These are phyloP conservation scores for Hura crepitans DNA, from an alignment of 441 rosid species.

Conservation along the genomic window DNA sequence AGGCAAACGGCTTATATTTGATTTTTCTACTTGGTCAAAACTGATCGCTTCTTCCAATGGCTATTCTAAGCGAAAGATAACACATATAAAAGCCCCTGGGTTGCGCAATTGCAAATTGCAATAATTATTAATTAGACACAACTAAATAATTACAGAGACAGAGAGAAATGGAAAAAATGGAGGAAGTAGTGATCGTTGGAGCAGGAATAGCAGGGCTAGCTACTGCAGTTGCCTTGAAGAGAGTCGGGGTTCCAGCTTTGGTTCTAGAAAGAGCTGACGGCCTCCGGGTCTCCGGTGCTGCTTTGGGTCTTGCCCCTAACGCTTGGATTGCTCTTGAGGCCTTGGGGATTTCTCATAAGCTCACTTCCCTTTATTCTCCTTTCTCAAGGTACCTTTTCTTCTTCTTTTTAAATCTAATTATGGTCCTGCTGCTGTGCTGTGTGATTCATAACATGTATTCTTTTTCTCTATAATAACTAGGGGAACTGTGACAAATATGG, in stretches of 20 bases:
- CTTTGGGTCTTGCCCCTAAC: constrained; percentile 31
- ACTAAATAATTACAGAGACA: neutral
- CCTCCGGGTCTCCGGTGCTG: constrained; percentile 34
- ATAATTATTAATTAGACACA: too few relatives aligned
- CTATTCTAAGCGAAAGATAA: too few relatives aligned
- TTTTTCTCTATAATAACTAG: constrained; percentile 2
- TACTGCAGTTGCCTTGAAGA: constrained; percentile 34
- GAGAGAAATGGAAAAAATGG: constrained; percentile 12
- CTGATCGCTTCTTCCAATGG: too few relatives aligned
- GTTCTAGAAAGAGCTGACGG: constrained; percentile 32
- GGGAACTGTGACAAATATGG: constrained; percentile 23
- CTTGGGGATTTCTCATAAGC: constrained; percentile 42
- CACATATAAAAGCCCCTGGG: too few relatives aligned
- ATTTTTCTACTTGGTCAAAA: too few relatives aligned
- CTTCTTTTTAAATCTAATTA: too few relatives aligned
- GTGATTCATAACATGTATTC: too few relatives aligned
- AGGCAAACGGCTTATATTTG: too few relatives aligned
- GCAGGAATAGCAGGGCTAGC: constrained; percentile 46
- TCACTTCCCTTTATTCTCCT: constrained; percentile 31
- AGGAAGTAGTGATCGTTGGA: constrained; percentile 39
- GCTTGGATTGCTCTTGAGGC: constrained; percentile 46
- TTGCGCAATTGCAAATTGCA: too few relatives aligned
- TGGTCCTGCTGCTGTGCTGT: neutral
- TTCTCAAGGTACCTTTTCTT: neutral
- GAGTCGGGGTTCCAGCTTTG: constrained; percentile 33